phyloP scores from a whole-genome alignment of 306 rosid genomes.

The Cucumis hystrix region DNA sequence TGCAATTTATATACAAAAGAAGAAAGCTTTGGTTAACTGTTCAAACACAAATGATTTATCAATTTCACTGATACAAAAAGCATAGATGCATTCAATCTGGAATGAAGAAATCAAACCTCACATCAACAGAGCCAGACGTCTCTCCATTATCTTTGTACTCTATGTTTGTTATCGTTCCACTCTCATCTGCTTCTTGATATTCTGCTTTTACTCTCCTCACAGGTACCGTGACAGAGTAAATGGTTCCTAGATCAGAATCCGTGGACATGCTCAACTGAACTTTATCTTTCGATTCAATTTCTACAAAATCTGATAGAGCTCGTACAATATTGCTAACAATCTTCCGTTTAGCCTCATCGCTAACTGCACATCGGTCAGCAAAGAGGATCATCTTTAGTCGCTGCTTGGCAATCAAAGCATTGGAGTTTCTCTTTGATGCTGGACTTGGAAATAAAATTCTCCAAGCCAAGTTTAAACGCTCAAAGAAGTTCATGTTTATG shows the following conservation, averaged over 20 bases:
- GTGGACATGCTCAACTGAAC: slow-evolving; percentile 83
- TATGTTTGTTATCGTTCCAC: slow-evolving; percentile 64
- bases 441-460: slow-evolving; percentile 75
- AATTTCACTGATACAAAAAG: neutral
- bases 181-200: slow-evolving; percentile 66
- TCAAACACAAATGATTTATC: slow-evolving; percentile 3
- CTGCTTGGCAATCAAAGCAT: slow-evolving; percentile 88
- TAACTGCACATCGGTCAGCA: slow-evolving; percentile 88
- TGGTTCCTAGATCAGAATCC: slow-evolving; percentile 80
- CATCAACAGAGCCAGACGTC: slow-evolving; percentile 54
- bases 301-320: slow-evolving; percentile 86
- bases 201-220: slow-evolving; percentile 85
- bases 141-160: slow-evolving; percentile 83
- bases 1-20: slow-evolving; percentile 22
- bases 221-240: slow-evolving; percentile 88
- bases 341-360: slow-evolving; percentile 80
- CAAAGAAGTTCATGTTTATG: slow-evolving; percentile 79
- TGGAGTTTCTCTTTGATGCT: slow-evolving; percentile 47
- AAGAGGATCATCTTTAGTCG: slow-evolving; percentile 91
- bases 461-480: slow-evolving; percentile 88
- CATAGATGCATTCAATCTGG: slow-evolving; percentile 19
- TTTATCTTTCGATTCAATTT: slow-evolving; percentile 88
- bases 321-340: slow-evolving; percentile 70
- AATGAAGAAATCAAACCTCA: slow-evolving; percentile 35
- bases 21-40: neutral